A percentile compares a stretch with the other conserved stretches of the same genome.
Conservation (phyloP, 805 yeast genomes). For the Candida easanensis region DNA sequence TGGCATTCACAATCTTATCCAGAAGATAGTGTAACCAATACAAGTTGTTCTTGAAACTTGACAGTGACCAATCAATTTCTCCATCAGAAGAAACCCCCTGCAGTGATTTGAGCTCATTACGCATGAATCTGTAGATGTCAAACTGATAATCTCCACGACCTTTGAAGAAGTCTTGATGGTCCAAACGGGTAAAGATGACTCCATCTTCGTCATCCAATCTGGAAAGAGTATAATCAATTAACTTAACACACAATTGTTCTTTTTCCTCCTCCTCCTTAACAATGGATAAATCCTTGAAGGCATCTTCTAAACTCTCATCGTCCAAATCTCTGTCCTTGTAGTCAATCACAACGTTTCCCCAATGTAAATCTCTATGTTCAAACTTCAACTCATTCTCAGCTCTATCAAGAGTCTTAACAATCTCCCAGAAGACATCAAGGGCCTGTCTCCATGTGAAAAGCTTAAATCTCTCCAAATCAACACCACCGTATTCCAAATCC, state of each 20-base stretch:
- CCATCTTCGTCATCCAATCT: constrained; percentile 38
- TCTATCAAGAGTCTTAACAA: constrained; percentile 44
- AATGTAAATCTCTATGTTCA: constrained; percentile 71
- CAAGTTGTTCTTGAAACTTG: constrained; percentile 50
- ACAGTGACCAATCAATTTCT: constrained; percentile 46
- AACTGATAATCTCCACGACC: constrained; percentile 62
- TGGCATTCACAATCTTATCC: constrained; percentile 44
- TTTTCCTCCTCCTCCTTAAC: constrained; percentile 12
- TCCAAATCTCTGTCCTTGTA: constrained; percentile 15
- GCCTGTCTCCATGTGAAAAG: constrained; percentile 39
- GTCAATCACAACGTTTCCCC: constrained; percentile 59
- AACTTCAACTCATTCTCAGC: constrained; percentile 54
- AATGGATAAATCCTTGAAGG: constrained; percentile 22
- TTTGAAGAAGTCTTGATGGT: constrained; percentile 58
- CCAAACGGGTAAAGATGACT: constrained; percentile 52
- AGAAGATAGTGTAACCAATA: constrained; percentile 65
- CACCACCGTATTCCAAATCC: constrained; percentile 40
- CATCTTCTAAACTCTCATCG: constrained; percentile 17
- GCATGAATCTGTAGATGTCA: constrained; percentile 59
- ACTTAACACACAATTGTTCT: constrained; percentile 35
- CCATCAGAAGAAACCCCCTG: constrained; percentile 16
- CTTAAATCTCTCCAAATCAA: constrained; percentile 42
- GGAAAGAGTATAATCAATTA: constrained; percentile 58
- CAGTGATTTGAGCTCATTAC: constrained; percentile 28
- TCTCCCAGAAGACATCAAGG: constrained; percentile 49